A percentile compares a stretch with the other conserved stretches of the same genome.
Evolutionary conservation across 192 early-diverging fungal species (phyloP).

Genomic region (Coemansia sp.): DNA sequence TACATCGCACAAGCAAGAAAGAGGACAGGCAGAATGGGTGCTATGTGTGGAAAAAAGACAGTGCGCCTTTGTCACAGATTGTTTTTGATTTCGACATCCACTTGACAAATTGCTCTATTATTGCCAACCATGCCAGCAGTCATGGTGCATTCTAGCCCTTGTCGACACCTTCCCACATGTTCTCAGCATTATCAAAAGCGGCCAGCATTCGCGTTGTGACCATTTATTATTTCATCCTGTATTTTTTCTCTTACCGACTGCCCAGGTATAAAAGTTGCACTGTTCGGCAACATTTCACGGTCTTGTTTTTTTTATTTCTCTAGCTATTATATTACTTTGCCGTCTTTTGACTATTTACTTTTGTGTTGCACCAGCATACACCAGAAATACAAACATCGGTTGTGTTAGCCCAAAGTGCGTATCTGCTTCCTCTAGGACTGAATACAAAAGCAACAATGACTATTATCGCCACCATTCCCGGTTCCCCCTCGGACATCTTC

Average conservation of each 20-base stretch:
- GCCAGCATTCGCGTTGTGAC: background rate
- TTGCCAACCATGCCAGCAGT: no score
- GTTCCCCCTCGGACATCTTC: background rate
- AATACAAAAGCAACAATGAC: background rate
- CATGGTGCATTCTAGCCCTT: background rate
- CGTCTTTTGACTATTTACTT: background rate
- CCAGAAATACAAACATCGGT: background rate
- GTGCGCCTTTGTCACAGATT: background rate
- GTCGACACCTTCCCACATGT: background rate
- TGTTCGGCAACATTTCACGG: background rate
- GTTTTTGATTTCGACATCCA: background rate
- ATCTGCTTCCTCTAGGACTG: background rate
- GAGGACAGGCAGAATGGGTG: background rate
- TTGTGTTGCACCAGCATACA: background rate
- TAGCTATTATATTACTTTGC: background rate
- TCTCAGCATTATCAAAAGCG: background rate
- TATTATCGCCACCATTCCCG: background rate
- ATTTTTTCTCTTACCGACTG: no score
- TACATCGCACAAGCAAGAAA: background rate
- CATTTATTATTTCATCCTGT: background rate
- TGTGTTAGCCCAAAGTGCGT: background rate
- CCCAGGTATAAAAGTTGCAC: background rate
- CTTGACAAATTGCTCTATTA: no score
- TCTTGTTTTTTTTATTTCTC: background rate
- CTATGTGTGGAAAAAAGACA: background rate